Percentiles rank a stretch among this genome's conserved stretches.
Conservation (phyloP, 768 basidiomycete genomes). For the Lactifluus pinguis region DNA sequence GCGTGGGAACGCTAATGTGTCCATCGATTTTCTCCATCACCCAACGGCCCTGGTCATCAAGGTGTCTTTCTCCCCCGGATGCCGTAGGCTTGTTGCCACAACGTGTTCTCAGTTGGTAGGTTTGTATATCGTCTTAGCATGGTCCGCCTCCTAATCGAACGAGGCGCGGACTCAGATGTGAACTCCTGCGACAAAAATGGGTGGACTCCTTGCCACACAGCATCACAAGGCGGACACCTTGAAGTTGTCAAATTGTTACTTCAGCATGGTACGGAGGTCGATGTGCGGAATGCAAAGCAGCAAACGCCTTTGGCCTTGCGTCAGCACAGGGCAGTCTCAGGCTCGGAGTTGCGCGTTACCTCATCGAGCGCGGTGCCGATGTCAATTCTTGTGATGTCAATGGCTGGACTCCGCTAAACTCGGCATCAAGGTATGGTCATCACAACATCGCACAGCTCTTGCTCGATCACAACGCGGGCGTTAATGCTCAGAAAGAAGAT, state of each 20-base stretch:
- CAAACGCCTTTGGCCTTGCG: neutral
- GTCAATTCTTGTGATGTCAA: neutral
- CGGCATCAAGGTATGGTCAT: neutral
- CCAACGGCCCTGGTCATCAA: too few relatives aligned
- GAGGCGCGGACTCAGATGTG: neutral
- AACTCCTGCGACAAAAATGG: neutral
- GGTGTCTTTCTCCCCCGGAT: too few relatives aligned
- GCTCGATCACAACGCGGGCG: neutral
- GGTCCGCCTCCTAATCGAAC: neutral
- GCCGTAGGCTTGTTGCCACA: too few relatives aligned
- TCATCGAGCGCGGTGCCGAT: neutral
- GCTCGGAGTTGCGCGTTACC: neutral
- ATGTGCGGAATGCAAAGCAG: neutral
- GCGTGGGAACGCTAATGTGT: too few relatives aligned
- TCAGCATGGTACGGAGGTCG: neutral
- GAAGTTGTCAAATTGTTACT: neutral
- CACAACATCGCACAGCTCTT: neutral
- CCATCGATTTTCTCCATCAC: too few relatives aligned
- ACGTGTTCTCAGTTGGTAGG: too few relatives aligned
- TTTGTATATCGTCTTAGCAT: neutral
- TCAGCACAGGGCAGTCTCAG: neutral
- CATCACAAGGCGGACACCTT: neutral
- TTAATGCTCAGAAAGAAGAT: neutral
- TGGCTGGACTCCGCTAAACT: neutral
- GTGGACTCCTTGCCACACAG: neutral